A percentile compares a stretch with the other conserved stretches of the same genome.
These are phyloP conservation scores for Musa schizocarpa DNA, from an alignment of 176 grass and related monocot species.

Conservation along the genomic window DNA sequence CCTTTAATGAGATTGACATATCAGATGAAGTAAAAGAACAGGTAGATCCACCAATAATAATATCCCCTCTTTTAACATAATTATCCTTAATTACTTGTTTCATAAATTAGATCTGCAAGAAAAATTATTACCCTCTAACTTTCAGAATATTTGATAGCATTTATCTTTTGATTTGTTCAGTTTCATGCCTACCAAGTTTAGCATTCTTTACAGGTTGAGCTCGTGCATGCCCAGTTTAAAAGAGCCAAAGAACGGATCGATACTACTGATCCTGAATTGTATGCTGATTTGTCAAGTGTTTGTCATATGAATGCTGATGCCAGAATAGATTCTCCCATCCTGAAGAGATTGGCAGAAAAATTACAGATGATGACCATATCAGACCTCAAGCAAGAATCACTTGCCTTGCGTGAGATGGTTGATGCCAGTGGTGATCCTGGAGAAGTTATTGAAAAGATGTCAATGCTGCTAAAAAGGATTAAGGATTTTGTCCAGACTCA, in stretches of 20 bases:
- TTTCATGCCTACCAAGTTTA: not conserved
- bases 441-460: constrained; percentile 20
- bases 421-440: constrained; percentile 8
- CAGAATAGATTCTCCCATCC: not conserved
- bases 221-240: constrained; percentile 16
- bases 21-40: constrained; percentile 23
- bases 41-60: not conserved
- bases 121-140: too few relatives aligned
- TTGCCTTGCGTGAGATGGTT: constrained; percentile 21
- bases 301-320: constrained; percentile 1
- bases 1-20: constrained; percentile 14
- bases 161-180: not conserved
- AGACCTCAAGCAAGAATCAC: constrained; percentile 24
- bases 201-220: constrained; percentile 5
- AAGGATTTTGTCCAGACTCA: constrained; percentile 20
- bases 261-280: constrained; percentile 4
- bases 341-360: constrained; percentile 16
- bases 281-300: not conserved
- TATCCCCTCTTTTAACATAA: not conserved
- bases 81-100: too few relatives aligned
- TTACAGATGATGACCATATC: constrained; percentile 17
- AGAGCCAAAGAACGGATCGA: constrained; percentile 18
- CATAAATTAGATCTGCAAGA: too few relatives aligned
- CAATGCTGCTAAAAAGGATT: constrained; percentile 10
- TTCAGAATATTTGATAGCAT: too few relatives aligned